These are phyloP conservation scores for Fraxinus sp. DNA, from an alignment of 305 asterid genomes.

Conservation along the genomic window DNA sequence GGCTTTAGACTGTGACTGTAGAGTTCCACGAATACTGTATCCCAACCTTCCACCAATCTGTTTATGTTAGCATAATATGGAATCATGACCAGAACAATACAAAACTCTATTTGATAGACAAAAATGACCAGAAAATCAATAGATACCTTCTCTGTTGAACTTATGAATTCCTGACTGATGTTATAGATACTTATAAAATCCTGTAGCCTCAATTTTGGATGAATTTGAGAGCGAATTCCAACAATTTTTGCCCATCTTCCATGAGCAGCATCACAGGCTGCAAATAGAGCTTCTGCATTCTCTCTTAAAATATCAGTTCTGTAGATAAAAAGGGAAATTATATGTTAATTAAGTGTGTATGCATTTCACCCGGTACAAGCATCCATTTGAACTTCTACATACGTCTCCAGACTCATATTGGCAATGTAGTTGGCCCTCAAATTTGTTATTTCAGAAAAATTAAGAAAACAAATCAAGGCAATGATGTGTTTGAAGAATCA, in stretches of 20 bases:
- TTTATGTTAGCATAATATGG: conserved; percentile 39
- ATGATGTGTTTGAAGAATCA: neutral
- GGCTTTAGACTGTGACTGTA: conserved; percentile 95
- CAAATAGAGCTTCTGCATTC: conserved; percentile 95
- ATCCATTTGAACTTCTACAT: neutral
- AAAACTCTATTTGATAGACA: conserved; percentile 15
- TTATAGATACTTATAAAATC: conserved; percentile 85
- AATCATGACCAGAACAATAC: conserved; percentile 35
- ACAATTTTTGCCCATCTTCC: conserved; percentile 99
- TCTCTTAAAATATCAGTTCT: conserved; percentile 96
- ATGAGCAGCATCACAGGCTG: conserved; percentile 99
- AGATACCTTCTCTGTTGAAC: conserved; percentile 86
- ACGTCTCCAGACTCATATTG: conserved; percentile 12
- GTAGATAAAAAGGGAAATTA: conserved; percentile 36
- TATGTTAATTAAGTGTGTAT: conserved; percentile 8
- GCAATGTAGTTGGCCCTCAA: neutral
- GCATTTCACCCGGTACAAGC: conserved; percentile 17
- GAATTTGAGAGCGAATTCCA: conserved; percentile 93
- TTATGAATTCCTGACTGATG: conserved; percentile 86
- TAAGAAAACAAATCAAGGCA: neutral
- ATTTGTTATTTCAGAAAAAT: neutral
- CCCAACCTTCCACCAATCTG: conserved; percentile 99
- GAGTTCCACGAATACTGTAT: conserved; percentile 93
- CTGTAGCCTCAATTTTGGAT: conserved; percentile 78
- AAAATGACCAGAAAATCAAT: conserved; percentile 21